phyloP scores from a whole-genome alignment of 164 flowering plant genomes.

The Piper betle region DNA sequence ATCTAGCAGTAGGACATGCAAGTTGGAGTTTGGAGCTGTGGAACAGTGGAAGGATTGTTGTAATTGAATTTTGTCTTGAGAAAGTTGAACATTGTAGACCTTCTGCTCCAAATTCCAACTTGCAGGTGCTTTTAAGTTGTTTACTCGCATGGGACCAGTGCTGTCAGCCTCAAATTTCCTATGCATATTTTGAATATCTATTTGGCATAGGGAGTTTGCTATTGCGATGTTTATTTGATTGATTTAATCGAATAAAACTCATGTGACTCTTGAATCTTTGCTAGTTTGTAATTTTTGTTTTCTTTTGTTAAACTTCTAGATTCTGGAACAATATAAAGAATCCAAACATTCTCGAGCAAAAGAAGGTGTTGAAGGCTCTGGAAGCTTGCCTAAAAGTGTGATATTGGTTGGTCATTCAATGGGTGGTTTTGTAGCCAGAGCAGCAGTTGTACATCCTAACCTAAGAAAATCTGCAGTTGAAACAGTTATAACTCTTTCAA shows the following conservation, averaged over 20 bases:
- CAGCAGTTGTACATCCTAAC: conserved; percentile 70
- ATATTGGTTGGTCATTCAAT: conserved; percentile 98
- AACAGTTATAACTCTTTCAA: conserved; percentile 87
- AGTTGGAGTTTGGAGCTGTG: neutral
- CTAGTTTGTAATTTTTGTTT: neutral
- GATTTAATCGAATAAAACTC: neutral
- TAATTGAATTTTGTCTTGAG: neutral
- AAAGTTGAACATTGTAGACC: neutral
- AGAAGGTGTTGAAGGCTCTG: conserved; percentile 58
- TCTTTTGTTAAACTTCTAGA: conserved; percentile 27
- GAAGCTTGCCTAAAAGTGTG: conserved; percentile 67
- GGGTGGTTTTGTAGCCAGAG: conserved; percentile 99
- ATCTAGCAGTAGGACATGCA: neutral
- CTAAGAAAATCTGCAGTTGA: conserved; percentile 78
- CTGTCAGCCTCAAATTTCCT: too few relatives aligned
- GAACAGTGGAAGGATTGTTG: neutral
- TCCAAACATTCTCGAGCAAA: conserved; percentile 53
- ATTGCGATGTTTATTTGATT: too few relatives aligned
- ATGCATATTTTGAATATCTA: too few relatives aligned
- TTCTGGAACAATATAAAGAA: conserved; percentile 79
- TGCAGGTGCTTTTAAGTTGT: too few relatives aligned
- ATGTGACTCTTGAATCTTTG: neutral
- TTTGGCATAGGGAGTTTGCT: too few relatives aligned
- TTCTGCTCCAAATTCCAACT: neutral
- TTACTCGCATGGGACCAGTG: too few relatives aligned